Conservation (phyloP, 306 rosid species). For the Benincasa hispida region DNA sequence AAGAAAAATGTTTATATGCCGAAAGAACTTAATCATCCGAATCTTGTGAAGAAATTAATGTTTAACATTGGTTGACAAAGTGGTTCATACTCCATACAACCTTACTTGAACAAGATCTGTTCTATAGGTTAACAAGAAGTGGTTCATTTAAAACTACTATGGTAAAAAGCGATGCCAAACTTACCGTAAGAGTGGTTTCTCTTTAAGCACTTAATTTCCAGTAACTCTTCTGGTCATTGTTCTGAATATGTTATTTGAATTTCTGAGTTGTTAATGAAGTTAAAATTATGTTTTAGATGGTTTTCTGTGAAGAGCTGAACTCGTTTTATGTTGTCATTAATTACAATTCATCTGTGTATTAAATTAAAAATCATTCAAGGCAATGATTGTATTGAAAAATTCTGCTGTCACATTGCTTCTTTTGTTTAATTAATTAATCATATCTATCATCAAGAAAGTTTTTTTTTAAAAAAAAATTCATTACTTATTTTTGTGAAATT, state of each 20-base stretch:
- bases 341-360: background rate
- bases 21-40: background rate
- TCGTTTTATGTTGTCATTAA: background rate
- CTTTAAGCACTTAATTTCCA: background rate
- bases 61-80: no score
- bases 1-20: background rate
- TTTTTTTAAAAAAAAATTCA: no score
- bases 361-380: background rate
- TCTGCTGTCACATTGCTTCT: background rate
- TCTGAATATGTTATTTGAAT: background rate
- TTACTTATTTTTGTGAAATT: no score
- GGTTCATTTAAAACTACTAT: no score
- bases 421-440: background rate
- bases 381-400: background rate
- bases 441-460: no score
- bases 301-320: background rate
- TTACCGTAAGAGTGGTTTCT: background rate
- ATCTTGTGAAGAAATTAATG: no score
- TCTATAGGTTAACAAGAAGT: no score
- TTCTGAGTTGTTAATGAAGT: background rate
- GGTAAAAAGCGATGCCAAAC: no score
- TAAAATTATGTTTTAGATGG: background rate
- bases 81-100: no score
- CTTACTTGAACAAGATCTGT: no score
- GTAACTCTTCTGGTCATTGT: background rate